Conservation (phyloP, 192 early-diverging fungal genomes). For the Coemansia sp. region DNA sequence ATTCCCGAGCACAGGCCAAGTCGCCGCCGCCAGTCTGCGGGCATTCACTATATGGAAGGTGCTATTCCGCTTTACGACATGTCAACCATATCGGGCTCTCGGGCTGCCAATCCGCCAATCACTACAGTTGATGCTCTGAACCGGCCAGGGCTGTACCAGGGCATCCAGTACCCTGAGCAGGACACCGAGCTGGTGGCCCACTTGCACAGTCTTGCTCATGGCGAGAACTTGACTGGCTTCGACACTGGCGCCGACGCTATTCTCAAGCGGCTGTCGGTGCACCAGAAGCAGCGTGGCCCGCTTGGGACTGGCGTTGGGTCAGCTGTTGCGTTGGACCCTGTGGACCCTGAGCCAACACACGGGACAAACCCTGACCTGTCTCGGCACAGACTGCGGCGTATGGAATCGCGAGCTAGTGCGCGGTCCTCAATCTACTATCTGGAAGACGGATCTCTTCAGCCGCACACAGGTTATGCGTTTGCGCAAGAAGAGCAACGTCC, state of each 20-base stretch:
- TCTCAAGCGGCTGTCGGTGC: conserved; percentile 34
- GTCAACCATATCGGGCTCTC: conserved; percentile 13
- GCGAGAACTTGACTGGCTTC: background rate
- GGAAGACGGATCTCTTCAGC: conserved; percentile 40
- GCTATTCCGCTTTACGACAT: conserved; percentile 39
- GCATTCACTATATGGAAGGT: conserved; percentile 33
- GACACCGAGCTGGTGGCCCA: conserved; percentile 34
- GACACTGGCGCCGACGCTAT: conserved; percentile 10
- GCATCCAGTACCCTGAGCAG: conserved; percentile 25
- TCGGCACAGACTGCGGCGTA: background rate
- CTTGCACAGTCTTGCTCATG: conserved; percentile 38
- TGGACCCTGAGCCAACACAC: too few species aligned
- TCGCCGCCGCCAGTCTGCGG: background rate
- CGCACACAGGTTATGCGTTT: conserved; percentile 51
- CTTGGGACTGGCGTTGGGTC: background rate
- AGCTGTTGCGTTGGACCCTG: background rate
- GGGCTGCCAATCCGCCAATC: background rate
- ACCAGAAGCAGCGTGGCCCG: conserved; percentile 19
- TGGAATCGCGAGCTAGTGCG: conserved; percentile 20
- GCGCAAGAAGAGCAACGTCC: conserved; percentile 24
- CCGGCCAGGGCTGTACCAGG: conserved; percentile 41
- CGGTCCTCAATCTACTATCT: conserved; percentile 49
- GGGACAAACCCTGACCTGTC: background rate
- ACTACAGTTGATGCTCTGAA: conserved; percentile 24
- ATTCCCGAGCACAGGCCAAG: conserved; percentile 21